Conservation (phyloP, 257 asterid genomes). For the Primulina eburnea region DNA sequence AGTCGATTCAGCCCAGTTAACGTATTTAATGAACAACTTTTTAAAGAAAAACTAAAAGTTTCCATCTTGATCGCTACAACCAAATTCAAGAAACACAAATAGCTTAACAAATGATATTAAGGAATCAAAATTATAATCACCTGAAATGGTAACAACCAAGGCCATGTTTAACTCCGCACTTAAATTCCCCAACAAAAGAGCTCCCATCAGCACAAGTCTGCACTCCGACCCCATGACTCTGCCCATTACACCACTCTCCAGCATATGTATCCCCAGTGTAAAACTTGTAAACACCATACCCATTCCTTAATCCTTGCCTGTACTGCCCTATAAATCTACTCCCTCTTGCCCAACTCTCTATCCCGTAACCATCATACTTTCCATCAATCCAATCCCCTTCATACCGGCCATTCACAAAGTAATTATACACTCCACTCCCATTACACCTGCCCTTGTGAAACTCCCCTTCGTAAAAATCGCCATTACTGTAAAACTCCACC, state of each 20-base stretch:
- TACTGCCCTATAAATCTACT: conserved; percentile 83
- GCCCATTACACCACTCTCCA: conserved; percentile 91
- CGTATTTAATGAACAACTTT: too few species aligned
- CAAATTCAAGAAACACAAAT: conserved; percentile 8
- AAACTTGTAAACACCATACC: conserved; percentile 72
- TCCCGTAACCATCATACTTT: conserved; percentile 80
- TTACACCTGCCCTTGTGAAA: conserved; percentile 80
- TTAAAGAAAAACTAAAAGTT: neutral
- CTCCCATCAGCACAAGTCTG: conserved; percentile 95
- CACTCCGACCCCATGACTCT: conserved; percentile 78
- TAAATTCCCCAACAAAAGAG: conserved; percentile 73
- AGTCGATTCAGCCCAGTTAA: too few species aligned
- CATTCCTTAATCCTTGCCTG: conserved; percentile 76
- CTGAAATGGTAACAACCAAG: conserved; percentile 91
- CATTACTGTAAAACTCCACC: conserved; percentile 79
- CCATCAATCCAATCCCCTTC: conserved; percentile 97
- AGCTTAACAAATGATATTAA: neutral
- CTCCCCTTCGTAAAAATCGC: conserved; percentile 89
- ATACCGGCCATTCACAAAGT: conserved; percentile 69
- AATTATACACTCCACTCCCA: conserved; percentile 87
- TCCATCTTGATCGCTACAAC: neutral
- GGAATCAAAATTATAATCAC: conserved; percentile 26
- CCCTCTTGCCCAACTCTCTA: conserved; percentile 90
- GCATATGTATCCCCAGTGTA: conserved; percentile 76
- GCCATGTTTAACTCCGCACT: conserved; percentile 76